Conservation (phyloP, 148 eudicot species). For the Persicaria maculosa region DNA sequence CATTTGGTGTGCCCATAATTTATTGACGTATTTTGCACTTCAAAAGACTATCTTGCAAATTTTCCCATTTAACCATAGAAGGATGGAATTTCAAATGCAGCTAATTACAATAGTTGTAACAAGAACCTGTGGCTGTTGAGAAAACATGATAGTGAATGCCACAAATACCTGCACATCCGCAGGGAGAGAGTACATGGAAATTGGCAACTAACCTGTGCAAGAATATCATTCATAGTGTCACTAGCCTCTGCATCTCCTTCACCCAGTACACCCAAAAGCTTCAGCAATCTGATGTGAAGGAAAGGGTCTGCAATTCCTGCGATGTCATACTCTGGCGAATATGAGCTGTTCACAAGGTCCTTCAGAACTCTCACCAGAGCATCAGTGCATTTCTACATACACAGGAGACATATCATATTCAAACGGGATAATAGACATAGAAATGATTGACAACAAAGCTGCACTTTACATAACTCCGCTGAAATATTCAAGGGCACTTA, state of each 20-base stretch:
- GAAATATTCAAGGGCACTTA: slow-evolving; percentile 62
- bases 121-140: background rate
- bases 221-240: slow-evolving; percentile 92
- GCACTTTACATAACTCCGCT: slow-evolving; percentile 14
- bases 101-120: background rate
- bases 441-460: background rate
- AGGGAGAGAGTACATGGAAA: background rate
- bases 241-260: slow-evolving; percentile 96
- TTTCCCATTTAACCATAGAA: background rate
- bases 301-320: slow-evolving; percentile 94
- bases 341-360: slow-evolving; percentile 89
- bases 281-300: slow-evolving; percentile 85
- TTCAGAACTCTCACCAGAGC: slow-evolving; percentile 72
- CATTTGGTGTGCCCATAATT: background rate
- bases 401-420: background rate
- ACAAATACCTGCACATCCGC: background rate
- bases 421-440: background rate
- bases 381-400: slow-evolving; percentile 73
- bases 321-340: slow-evolving; percentile 92
- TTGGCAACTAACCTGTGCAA: slow-evolving; percentile 76
- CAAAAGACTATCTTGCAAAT: background rate
- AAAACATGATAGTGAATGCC: background rate
- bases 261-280: slow-evolving; percentile 72
- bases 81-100: background rate
- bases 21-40: background rate